Percentiles rank a stretch among this genome's conserved stretches.
These are phyloP conservation scores for Saturnispora dispora DNA, from an alignment of 805 yeast genomes.

Conservation along the genomic window DNA sequence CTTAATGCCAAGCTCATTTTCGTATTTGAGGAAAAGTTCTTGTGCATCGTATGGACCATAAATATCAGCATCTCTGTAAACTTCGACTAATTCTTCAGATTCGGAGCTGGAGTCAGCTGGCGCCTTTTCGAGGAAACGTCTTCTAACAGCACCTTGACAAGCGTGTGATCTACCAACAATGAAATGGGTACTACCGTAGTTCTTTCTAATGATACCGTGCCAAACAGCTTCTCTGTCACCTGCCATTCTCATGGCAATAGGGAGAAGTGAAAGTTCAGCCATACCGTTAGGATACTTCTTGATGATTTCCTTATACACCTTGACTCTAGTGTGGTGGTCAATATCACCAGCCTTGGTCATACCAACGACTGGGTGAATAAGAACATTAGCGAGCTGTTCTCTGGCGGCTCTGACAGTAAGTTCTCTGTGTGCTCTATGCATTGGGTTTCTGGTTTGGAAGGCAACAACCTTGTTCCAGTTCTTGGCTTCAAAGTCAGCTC, in stretches of 20 bases:
- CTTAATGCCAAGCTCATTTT: slow-evolving; percentile 73
- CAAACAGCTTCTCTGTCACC: slow-evolving; percentile 98
- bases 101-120: slow-evolving; percentile 68
- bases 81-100: slow-evolving; percentile 24
- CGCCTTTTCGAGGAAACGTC: neutral
- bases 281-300: slow-evolving; percentile 91
- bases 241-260: slow-evolving; percentile 98
- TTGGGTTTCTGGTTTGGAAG: slow-evolving; percentile 96
- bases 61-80: slow-evolving; percentile 83
- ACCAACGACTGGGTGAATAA: slow-evolving; percentile 96
- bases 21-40: slow-evolving; percentile 67
- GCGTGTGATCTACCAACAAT: slow-evolving; percentile 98
- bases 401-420: slow-evolving; percentile 95
- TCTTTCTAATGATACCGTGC: slow-evolving; percentile 95
- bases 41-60: slow-evolving; percentile 98
- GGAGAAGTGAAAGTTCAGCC: slow-evolving; percentile 81
- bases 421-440: slow-evolving; percentile 98
- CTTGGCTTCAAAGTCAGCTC: slow-evolving; percentile 70
- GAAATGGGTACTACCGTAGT: slow-evolving; percentile 94
- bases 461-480: slow-evolving; percentile 91
- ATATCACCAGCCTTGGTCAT: slow-evolving; percentile 96
- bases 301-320: slow-evolving; percentile 86
- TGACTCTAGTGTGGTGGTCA: slow-evolving; percentile 94
- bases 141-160: slow-evolving; percentile 72
- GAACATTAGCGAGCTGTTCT: slow-evolving; percentile 74